Percentiles rank a stretch among this genome's conserved stretches.
Evolutionary conservation across 169 alveolate genomes (phyloP).

Genomic region (Eimeria necatrix): DNA sequence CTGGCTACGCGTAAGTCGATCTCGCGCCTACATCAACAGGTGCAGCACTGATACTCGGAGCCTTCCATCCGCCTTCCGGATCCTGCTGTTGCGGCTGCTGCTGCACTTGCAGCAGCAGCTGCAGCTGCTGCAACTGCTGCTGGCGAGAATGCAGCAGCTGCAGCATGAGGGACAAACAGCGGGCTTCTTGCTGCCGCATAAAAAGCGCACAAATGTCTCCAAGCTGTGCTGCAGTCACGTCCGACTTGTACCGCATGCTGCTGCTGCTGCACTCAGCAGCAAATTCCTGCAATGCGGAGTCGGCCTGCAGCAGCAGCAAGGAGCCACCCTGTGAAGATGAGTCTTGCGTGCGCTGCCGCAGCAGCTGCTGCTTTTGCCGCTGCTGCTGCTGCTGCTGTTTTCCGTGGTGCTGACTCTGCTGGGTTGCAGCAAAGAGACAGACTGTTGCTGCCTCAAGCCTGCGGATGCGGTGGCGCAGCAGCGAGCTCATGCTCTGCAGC

Average conservation of each 20-base stretch:
- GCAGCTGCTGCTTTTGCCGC: constrained; percentile 30
- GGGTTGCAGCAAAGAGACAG: constrained; percentile 15
- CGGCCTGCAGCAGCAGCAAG: constrained; percentile 8
- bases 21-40: too few species aligned
- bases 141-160: constrained; percentile 60
- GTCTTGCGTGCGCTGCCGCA: not conserved
- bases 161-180: constrained; percentile 43
- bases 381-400: not conserved
- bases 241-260: not conserved
- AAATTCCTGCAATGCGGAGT: constrained; percentile 6
- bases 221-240: not conserved
- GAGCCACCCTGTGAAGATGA: not conserved
- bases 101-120: too few species aligned
- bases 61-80: too few species aligned
- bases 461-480: constrained; percentile 73
- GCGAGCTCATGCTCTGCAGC: constrained; percentile 26
- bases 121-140: constrained; percentile 24
- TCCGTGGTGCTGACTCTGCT: not conserved
- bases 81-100: not conserved
- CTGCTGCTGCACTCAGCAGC: constrained; percentile 70
- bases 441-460: constrained; percentile 22
- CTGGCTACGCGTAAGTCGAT: not conserved
- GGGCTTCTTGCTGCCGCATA: constrained; percentile 15
- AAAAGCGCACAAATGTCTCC: constrained; percentile 2
- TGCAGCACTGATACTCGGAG: too few species aligned